phyloP scores from a whole-genome alignment of 2,329 filamentous ascomycete genomes.

The Paradendryphiella salina region DNA sequence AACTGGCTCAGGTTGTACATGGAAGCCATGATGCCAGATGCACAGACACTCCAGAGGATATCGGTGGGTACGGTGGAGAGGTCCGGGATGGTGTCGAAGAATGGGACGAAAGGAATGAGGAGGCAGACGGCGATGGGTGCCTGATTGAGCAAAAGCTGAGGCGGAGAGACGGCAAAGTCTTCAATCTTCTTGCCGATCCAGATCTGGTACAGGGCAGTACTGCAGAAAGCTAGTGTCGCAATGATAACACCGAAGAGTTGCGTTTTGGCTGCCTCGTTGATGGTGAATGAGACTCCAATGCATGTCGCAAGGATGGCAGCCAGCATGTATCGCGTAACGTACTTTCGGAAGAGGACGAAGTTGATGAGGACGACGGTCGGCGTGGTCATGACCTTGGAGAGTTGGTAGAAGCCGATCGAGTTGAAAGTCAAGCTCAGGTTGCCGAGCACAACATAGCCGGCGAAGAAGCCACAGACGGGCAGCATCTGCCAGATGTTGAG shows the following conservation, averaged over 20 bases:
- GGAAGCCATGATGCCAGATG: conserved; percentile 51
- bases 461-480: conserved; percentile 53
- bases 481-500: conserved; percentile 52
- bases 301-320: conserved; percentile 49
- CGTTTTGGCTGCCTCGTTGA: conserved; percentile 48
- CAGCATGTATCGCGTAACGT: conserved; percentile 49
- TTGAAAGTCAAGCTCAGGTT: conserved; percentile 54
- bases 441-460: conserved; percentile 52
- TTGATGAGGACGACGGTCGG: conserved; percentile 53
- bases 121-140: conserved; percentile 52
- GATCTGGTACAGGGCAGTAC: conserved; percentile 54
- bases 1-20: conserved; percentile 51
- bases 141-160: conserved; percentile 53
- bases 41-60: conserved; percentile 48
- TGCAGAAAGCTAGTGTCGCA: conserved; percentile 50
- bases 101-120: conserved; percentile 50
- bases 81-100: conserved; percentile 50
- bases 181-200: conserved; percentile 56
- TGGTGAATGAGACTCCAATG: conserved; percentile 52
- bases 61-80: conserved; percentile 45
- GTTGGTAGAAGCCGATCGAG: conserved; percentile 54
- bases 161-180: conserved; percentile 51
- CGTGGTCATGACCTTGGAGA: conserved; percentile 56
- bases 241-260: conserved; percentile 50
- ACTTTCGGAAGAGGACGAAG: conserved; percentile 50